phyloP scores from a whole-genome alignment of 2,329 filamentous ascomycete genomes.

The Neofusicoccum ribis region DNA sequence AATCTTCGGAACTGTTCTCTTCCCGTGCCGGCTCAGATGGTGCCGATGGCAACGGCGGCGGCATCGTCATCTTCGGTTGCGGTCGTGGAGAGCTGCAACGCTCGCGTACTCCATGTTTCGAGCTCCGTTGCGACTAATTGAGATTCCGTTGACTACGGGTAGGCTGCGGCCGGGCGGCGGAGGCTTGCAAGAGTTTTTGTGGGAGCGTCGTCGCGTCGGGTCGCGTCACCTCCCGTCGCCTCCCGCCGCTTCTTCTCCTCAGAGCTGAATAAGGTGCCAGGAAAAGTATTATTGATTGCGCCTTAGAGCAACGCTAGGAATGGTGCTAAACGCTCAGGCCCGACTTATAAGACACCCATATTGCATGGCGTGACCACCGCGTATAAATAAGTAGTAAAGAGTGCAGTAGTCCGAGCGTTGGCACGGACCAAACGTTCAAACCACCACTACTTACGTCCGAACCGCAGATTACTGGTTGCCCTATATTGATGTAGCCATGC shows the following conservation, averaged over 20 bases:
- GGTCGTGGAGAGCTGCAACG: too few species aligned
- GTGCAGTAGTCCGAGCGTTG: background rate
- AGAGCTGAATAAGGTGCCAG: too few species aligned
- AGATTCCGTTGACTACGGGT: too few species aligned
- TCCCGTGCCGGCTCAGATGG: background rate
- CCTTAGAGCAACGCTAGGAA: background rate
- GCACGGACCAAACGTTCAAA: slow-evolving; percentile 1
- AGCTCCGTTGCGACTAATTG: too few species aligned
- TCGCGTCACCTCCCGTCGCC: too few species aligned
- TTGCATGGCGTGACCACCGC: background rate
- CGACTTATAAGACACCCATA: background rate
- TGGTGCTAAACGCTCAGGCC: background rate
- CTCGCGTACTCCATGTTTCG: too few species aligned
- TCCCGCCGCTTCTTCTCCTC: too few species aligned
- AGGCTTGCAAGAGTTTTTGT: too few species aligned
- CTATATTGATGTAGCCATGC: background rate
- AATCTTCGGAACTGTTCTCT: background rate
- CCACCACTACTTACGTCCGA: background rate
- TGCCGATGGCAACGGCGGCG: too few species aligned
- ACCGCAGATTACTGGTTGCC: background rate
- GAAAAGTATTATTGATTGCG: background rate
- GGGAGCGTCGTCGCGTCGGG: too few species aligned
- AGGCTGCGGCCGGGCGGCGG: too few species aligned
- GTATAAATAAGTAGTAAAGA: background rate
- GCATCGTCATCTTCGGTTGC: too few species aligned